Evolutionary conservation across 768 basidiomycete genomes (phyloP).

Genomic region (Tylopilus sp.): DNA sequence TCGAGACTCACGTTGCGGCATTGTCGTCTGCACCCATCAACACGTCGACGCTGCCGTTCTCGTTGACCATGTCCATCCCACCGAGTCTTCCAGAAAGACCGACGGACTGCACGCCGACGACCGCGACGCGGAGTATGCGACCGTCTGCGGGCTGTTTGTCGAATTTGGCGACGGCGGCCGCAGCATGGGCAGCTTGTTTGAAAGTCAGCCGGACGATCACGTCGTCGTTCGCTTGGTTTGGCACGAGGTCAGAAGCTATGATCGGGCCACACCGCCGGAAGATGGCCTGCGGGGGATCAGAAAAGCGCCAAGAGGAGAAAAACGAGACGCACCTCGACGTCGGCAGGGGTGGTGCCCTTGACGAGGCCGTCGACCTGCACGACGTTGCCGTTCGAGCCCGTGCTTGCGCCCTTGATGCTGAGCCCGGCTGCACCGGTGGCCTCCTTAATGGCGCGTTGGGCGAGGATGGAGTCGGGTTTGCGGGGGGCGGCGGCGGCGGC

Average conservation of each 20-base stretch:
- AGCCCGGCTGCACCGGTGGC: conserved; percentile 45
- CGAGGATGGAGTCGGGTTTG: conserved; percentile 53
- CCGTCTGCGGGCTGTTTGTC: conserved; percentile 83
- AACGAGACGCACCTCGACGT: conserved; percentile 49
- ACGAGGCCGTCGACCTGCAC: conserved; percentile 75
- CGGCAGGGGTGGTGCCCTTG: conserved; percentile 73
- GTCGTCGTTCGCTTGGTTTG: conserved; percentile 26
- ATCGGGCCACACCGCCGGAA: conserved; percentile 78
- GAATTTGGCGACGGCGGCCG: conserved; percentile 69
- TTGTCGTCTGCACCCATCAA: conserved; percentile 50
- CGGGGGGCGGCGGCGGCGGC: conserved; percentile 41
- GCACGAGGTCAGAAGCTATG: conserved; percentile 35
- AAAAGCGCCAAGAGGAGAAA: neutral
- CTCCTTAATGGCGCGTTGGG: conserved; percentile 63
- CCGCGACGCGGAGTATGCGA: conserved; percentile 59
- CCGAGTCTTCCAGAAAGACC: conserved; percentile 58
- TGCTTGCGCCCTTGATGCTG: conserved; percentile 68
- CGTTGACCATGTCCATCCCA: conserved; percentile 45
- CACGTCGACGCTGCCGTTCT: conserved; percentile 42
- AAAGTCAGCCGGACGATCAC: conserved; percentile 71
- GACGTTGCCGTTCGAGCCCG: conserved; percentile 52
- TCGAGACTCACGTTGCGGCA: conserved; percentile 49
- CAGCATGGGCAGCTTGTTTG: conserved; percentile 59
- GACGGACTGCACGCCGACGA: conserved; percentile 57
- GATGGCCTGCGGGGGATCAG: conserved; percentile 46